Conservation (phyloP, 371 early-diverging fungal genomes). For the Haplosporangium sp. region DNA sequence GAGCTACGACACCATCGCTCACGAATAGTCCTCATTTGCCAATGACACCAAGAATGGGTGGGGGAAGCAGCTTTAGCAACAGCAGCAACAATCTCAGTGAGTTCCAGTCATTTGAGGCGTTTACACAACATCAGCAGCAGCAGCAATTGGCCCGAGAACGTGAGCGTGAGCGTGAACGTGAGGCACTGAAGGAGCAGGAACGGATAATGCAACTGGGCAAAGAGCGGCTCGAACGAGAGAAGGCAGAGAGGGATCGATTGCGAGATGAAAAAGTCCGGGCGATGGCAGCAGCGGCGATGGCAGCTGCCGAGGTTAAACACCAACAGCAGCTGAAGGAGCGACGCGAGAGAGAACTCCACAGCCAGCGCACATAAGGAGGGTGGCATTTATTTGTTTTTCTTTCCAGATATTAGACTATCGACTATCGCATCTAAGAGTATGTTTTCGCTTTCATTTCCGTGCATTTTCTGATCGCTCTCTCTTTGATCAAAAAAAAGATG, state of each 20-base stretch:
- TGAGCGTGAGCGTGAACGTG: slow-evolving; percentile 23
- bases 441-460: not conserved
- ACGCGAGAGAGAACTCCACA: slow-evolving; percentile 16
- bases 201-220: slow-evolving; percentile 53
- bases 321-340: slow-evolving; percentile 43
- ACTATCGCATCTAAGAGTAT: not conserved
- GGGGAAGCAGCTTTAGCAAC: not conserved
- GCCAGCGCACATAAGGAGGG: not conserved
- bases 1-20: slow-evolving; percentile 6
- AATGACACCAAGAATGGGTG: slow-evolving; percentile 21
- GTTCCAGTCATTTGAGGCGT: slow-evolving; percentile 47
- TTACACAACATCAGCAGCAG: slow-evolving; percentile 34
- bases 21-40: not conserved
- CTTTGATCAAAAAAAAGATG: no score
- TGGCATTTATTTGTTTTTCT: not conserved
- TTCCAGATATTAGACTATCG: not conserved
- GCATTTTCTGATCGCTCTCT: not conserved
- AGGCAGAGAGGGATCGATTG: slow-evolving; percentile 45
- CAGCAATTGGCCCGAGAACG: slow-evolving; percentile 34
- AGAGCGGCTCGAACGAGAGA: slow-evolving; percentile 49
- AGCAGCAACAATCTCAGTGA: slow-evolving; percentile 11
- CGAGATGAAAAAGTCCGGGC: slow-evolving; percentile 53
- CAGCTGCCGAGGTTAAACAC: slow-evolving; percentile 51
- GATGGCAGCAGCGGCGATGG: slow-evolving; percentile 53
- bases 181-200: slow-evolving; percentile 32